Conservation (phyloP, 345 rosid species). For the Citrus australasica region DNA sequence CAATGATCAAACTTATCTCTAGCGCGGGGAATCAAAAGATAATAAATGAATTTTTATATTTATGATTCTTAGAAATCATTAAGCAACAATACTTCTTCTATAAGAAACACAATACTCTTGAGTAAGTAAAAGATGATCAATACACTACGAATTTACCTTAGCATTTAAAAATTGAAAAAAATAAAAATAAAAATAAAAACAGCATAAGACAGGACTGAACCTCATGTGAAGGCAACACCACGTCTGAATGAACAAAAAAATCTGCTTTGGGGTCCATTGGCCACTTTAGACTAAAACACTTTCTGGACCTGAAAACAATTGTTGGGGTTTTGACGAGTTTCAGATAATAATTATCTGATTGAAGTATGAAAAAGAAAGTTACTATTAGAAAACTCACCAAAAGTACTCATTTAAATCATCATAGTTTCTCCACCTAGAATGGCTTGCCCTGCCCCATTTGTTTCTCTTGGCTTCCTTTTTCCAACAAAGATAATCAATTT, state of each 20-base stretch:
- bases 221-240: slow-evolving; percentile 28
- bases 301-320: slow-evolving; percentile 57
- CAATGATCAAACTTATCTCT: neutral
- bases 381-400: slow-evolving; percentile 54
- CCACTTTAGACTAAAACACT: slow-evolving; percentile 69
- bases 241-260: slow-evolving; percentile 67
- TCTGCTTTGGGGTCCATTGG: slow-evolving; percentile 64
- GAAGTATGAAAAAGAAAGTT: slow-evolving; percentile 10
- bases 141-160: neutral
- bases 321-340: neutral
- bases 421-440: slow-evolving; percentile 97
- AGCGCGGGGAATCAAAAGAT: neutral
- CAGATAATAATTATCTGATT: slow-evolving; percentile 2
- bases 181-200: neutral
- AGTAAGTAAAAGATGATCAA: neutral
- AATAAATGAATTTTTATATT: neutral
- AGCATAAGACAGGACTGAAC: slow-evolving; percentile 23
- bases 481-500: slow-evolving; percentile 22
- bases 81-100: neutral
- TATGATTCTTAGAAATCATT: neutral
- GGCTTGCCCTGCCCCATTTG: slow-evolving; percentile 82
- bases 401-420: slow-evolving; percentile 98
- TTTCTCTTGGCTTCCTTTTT: slow-evolving; percentile 83
- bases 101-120: neutral
- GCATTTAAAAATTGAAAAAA: neutral